Base-by-base conservation (phyloP, 345 rosid species). In the Limnanthes douglasii region DNA sequence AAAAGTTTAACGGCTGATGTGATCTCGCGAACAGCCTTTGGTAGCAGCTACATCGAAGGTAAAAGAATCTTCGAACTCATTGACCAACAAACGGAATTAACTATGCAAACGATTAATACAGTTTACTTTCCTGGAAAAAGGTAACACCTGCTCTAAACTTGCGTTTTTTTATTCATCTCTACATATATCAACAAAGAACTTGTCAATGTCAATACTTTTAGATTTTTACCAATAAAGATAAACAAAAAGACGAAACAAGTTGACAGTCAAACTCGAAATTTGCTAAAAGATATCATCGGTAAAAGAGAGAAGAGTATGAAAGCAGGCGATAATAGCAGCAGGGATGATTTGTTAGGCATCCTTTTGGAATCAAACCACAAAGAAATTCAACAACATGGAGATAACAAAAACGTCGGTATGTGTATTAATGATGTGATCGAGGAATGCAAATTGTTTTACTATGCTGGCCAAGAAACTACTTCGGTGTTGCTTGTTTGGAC, bases 381-480 rank as follows among this genome's bases (percentile, higher is more conserved):
- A 15, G 51, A 44, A 15, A n/a, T n/a, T n/a, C n/a, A n/a, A n/a
- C n/a, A n/a, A n/a, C n/a, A n/a, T n/a, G 38, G 29, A 7, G 64
- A 58, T 27, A 42, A 34, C 0, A 8, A 56, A 40, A 65, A 48
- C 31, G 23, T 57, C 7, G 54, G 52, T 10, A 42, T 59, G 48
- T 59, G 45, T 16, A 46, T 34, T 4, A 49, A 65, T 2, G 92
- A 78, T 6, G 59, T 83, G 13, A 48, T 75, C 6, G 71, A 78
- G 21, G 82, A 83, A 30, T 78, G 83, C 44, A 78, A 63, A 45
- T 14, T 72, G 31, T 83, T 78, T 50, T 78, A 70, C 43, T 48
- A 78, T 6, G 68, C 78, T 0, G 92, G 84, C 11, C 69, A 75
- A 22, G 83, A 72, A 53, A 69, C 95, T 3, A 69, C 79, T 8